Evolutionary conservation across 257 asterid genomes (phyloP).

Genomic region (Solanum ossicruentum): DNA sequence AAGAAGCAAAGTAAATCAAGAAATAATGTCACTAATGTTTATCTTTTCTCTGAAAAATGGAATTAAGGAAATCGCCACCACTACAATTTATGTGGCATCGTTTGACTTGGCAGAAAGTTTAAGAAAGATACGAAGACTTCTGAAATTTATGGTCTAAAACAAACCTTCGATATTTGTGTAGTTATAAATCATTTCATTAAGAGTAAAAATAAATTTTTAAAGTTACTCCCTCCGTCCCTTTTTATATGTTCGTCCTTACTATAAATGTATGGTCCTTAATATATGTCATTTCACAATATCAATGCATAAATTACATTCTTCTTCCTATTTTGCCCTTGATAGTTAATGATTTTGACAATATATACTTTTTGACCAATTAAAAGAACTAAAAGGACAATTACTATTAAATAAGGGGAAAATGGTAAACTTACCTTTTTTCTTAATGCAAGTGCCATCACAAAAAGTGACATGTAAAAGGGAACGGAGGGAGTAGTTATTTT

Average conservation of each 20-base stretch:
- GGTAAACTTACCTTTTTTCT: too few species aligned
- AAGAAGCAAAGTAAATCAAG: not conserved
- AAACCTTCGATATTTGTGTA: not conserved
- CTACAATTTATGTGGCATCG: not conserved
- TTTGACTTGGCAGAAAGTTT: not conserved
- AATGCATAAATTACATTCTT: too few species aligned
- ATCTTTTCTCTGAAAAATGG: not conserved
- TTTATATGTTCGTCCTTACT: too few species aligned
- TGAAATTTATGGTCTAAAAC: not conserved
- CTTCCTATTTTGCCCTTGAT: too few species aligned
- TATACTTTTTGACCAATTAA: too few species aligned
- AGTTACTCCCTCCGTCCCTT: not conserved
- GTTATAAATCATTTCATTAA: not conserved
- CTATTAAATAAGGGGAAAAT: too few species aligned
- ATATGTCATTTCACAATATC: too few species aligned
- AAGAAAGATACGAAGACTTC: not conserved
- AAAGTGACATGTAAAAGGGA: too few species aligned
- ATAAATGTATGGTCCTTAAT: too few species aligned
- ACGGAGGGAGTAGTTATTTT: not conserved
- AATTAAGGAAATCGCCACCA: not conserved
- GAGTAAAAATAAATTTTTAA: not conserved
- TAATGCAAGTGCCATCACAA: too few species aligned
- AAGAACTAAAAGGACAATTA: too few species aligned
- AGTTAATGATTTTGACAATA: too few species aligned
- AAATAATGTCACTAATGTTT: not conserved